Percentiles rank a stretch among this genome's conserved stretches.
These are phyloP conservation scores for Quercus gilva DNA, from an alignment of 306 rosid genomes.

Conservation along the genomic window DNA sequence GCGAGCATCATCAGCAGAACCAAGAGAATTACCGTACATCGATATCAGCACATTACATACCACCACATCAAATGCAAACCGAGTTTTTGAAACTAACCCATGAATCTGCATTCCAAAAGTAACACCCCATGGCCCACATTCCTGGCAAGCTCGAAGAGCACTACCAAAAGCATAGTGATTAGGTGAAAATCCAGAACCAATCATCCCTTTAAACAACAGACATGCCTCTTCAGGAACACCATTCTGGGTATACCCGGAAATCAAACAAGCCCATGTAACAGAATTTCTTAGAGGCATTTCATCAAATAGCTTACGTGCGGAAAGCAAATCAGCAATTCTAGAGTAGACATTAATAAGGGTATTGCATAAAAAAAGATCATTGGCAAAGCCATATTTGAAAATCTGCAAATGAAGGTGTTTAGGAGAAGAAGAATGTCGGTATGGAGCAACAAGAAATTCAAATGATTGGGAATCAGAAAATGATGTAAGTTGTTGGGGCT, in stretches of 20 bases:
- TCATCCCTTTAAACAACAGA: slow-evolving; percentile 49
- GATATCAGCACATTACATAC: slow-evolving; percentile 70
- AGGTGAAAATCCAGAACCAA: slow-evolving; percentile 47
- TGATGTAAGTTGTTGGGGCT: slow-evolving; percentile 4
- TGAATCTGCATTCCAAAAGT: slow-evolving; percentile 72
- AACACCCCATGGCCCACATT: slow-evolving; percentile 40
- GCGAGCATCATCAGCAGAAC: slow-evolving; percentile 50
- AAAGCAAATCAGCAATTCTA: slow-evolving; percentile 40
- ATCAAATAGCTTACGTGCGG: slow-evolving; percentile 59
- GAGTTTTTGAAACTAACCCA: slow-evolving; percentile 55
- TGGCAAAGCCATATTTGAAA: slow-evolving; percentile 52
- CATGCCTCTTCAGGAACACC: slow-evolving; percentile 62
- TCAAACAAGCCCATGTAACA: slow-evolving; percentile 81
- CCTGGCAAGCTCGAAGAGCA: slow-evolving; percentile 79
- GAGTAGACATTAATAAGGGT: slow-evolving; percentile 67
- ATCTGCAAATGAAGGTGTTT: slow-evolving; percentile 59
- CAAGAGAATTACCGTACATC: slow-evolving; percentile 68
- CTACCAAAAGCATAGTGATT: slow-evolving; percentile 67
- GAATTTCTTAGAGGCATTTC: slow-evolving; percentile 70
- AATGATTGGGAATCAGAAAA: slow-evolving; percentile 26
- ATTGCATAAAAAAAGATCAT: slow-evolving; percentile 64
- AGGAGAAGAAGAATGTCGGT: slow-evolving; percentile 38
- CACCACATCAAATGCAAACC: slow-evolving; percentile 44
- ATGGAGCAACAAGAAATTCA: slow-evolving; percentile 33
- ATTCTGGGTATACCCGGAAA: slow-evolving; percentile 67